Base-by-base conservation (phyloP, 345 rosid genomes). In the Brassica rapa region DNA sequence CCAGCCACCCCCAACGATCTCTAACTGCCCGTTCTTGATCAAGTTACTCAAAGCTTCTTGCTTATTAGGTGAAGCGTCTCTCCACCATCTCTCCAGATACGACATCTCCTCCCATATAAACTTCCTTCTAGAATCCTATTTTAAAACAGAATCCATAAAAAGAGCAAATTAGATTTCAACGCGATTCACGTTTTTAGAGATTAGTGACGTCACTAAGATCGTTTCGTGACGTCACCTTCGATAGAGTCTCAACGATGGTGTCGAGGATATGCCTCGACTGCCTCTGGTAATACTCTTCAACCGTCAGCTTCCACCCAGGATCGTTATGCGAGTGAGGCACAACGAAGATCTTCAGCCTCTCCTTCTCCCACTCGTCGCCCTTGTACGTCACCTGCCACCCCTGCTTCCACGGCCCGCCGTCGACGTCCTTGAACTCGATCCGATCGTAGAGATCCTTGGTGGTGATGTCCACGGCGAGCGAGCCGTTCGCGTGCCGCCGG, bases 101-200 rank as follows among this genome's bases (percentile, higher is more conserved):
- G 96, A 93, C 98, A 95, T 95, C 86, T 95, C 99, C 83, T 95
- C 99, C 98, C 99, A 95, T 81, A 95, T 93, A 84, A 95, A 95
- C 84, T 90, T 95, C 76, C 98, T 82, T 78, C 96, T 84, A 57
- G 53, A 19, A 86, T 95, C 99, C 99, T 95, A 35, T 35, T 35
- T 27, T 27, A 27, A 27, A 27, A 27, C 29, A 27, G 29, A 33
- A 33, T 33, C 37, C 37, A 33, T 33, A 33, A 33, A 33, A 33
- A 1, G 8, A 33, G 1, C 37, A 33, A 4, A n/a, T 63, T 32
- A n/a, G 8, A 43, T 10, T 15, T 14, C 19, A 64, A 64, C 33
- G 53, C 32, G 8, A 74, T 21, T 1, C 78, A 75, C 57, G 25
- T n/a, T 15, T 67, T 15, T 32, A 55, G 24, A 67, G 32, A 15